Base-by-base conservation (phyloP, 805 yeast genomes). In the Candida sphagnicola region DNA sequence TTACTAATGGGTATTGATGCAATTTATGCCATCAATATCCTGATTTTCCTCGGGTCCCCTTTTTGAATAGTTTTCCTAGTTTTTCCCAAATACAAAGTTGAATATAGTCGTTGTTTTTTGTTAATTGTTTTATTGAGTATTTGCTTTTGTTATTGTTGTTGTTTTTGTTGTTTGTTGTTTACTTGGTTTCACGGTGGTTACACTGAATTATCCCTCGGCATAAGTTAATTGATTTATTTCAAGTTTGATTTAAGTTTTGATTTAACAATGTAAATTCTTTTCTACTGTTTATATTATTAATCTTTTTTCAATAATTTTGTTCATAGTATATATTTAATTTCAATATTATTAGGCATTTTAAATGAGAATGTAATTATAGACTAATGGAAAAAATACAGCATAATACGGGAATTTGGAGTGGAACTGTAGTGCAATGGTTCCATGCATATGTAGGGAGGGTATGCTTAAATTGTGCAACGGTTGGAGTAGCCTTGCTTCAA, bases 311-410 rank as follows among this genome's bases (percentile, higher is more conserved):
- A n/a, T n/a, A 16, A 16, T 18, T 18, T 31, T 31, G 35, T 31
- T 31, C 21, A 31, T 31, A 31, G 35, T 19, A 31, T 14, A 31
- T 31, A 31, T 8, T 31, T 31, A 31, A 17, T 31, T 26, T 21
- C 24, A 19, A 31, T 19, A 18, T 31, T 18, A 16, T 19, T 16
- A 5, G 35, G 35, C 35, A 31, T 31, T 10, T 15, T n/a, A 28
- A 24, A 8, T 28, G 14, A 28, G n/a, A n/a, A n/a, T n/a, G n/a
- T n/a, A n/a, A n/a, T n/a, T n/a, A n/a, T n/a, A n/a, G n/a, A n/a
- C n/a, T n/a, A n/a, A n/a, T n/a, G n/a, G n/a, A n/a, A n/a, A n/a
- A n/a, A n/a, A n/a, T n/a, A n/a, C n/a, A n/a, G n/a, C n/a, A n/a
- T n/a, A n/a, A n/a, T n/a, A n/a, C n/a, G n/a, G n/a, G n/a, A n/a